Conservation (phyloP, 2,329 filamentous ascomycete species). For the Stachybotrys echinatus region DNA sequence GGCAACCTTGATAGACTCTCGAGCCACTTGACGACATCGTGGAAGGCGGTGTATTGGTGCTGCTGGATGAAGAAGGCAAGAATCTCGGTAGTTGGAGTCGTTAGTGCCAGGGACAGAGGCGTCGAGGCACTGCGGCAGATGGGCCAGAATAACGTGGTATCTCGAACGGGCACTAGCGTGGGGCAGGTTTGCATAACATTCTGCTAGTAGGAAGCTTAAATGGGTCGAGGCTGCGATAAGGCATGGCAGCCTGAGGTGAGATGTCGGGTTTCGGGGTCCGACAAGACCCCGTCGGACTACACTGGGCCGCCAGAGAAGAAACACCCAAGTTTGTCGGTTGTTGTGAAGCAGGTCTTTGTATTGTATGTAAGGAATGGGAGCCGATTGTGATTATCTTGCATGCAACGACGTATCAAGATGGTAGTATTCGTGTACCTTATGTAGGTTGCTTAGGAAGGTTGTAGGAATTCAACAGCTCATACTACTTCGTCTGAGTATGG, state of each 20-base stretch:
- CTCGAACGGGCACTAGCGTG: not conserved
- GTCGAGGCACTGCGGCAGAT: not conserved
- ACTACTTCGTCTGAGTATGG: slow-evolving; percentile 21
- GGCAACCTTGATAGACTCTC: not conserved
- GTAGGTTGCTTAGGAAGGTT: not conserved
- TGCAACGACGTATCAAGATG: not conserved
- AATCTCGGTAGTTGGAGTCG: not conserved
- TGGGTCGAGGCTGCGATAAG: not conserved
- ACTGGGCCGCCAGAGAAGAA: too few species aligned
- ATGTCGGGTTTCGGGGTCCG: not conserved
- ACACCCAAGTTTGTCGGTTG: too few species aligned
- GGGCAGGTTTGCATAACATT: not conserved
- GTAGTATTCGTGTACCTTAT: not conserved
- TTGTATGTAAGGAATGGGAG: not conserved
- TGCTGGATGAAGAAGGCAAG: not conserved
- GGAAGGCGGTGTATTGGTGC: too few species aligned
- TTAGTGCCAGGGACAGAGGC: not conserved
- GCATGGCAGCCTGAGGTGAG: not conserved
- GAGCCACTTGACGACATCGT: not conserved
- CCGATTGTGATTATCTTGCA: too few species aligned
- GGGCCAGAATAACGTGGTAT: not conserved
- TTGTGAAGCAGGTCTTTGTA: too few species aligned
- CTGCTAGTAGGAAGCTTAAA: not conserved
- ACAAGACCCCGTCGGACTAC: too few species aligned
- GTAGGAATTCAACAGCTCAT: slow-evolving; percentile 7